Percentiles rank a stretch among this genome's conserved stretches.
Evolutionary conservation across 192 early-diverging fungal genomes (phyloP).

Genomic region (Coemansia sp.): DNA sequence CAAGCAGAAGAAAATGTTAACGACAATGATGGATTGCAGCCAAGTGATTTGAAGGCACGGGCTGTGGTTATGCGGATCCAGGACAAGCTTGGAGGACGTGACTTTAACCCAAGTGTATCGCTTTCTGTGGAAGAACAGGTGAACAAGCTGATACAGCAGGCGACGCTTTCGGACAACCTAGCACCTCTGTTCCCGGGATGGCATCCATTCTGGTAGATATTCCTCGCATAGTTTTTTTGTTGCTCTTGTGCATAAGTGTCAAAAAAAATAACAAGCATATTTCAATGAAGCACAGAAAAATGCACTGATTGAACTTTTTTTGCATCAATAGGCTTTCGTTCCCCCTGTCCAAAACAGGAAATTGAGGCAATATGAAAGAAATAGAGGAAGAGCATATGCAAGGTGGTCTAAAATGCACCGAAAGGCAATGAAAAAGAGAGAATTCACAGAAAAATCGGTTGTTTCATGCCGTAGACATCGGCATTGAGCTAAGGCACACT

Average conservation of each 20-base stretch:
- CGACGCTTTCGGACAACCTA: constrained; percentile 86
- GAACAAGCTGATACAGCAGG: constrained; percentile 84
- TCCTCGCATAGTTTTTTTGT: too few relatives aligned
- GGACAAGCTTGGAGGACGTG: constrained; percentile 92
- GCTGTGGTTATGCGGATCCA: constrained; percentile 85
- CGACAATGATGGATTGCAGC: constrained; percentile 27
- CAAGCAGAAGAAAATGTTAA: not conserved
- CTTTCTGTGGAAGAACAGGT: constrained; percentile 86
- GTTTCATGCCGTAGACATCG: too few relatives aligned
- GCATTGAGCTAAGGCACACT: not conserved
- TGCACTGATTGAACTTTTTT: not conserved
- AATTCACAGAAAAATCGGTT: not conserved
- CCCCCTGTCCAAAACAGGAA: not conserved
- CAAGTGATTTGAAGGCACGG: constrained; percentile 71
- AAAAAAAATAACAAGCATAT: too few relatives aligned
- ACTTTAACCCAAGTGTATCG: constrained; percentile 80
- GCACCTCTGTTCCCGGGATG: constrained; percentile 75
- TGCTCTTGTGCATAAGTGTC: too few relatives aligned
- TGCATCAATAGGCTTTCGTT: not conserved
- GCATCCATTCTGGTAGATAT: constrained; percentile 53
- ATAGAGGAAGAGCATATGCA: not conserved
- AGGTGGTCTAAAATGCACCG: not conserved
- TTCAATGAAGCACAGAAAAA: too few relatives aligned
- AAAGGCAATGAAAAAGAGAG: not conserved
- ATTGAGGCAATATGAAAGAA: not conserved